Percentiles rank a stretch among this genome's conserved stretches.
phyloP scores from a whole-genome alignment of 805 yeast species.

The Nakazawaea peltata region DNA sequence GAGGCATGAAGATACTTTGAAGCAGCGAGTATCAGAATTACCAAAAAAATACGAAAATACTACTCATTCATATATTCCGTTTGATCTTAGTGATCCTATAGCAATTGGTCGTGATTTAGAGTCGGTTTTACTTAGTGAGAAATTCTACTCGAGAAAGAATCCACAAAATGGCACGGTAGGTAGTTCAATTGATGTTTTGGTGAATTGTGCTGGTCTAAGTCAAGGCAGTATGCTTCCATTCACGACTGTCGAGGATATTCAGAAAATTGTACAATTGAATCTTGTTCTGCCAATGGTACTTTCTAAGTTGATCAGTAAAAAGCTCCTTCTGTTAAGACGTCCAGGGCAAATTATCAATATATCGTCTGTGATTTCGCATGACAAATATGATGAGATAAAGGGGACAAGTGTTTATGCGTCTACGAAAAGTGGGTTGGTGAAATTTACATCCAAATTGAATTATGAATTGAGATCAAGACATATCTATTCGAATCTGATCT shows the following conservation, averaged over 20 bases:
- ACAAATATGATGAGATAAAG: constrained; percentile 25
- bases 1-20: constrained; percentile 31
- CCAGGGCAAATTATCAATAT: constrained; percentile 46
- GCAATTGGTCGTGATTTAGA: too few relatives aligned
- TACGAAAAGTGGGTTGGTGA: constrained; percentile 61
- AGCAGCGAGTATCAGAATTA: constrained; percentile 11
- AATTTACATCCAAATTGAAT: constrained; percentile 53
- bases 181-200: constrained; percentile 39
- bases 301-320: constrained; percentile 40
- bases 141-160: too few relatives aligned
- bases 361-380: constrained; percentile 53
- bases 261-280: constrained; percentile 43
- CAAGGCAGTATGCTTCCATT: constrained; percentile 43
- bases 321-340: constrained; percentile 36
- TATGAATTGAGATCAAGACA: constrained; percentile 44
- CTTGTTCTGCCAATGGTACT: constrained; percentile 54
- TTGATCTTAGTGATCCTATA: too few relatives aligned
- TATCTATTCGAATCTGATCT: constrained; percentile 54
- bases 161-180: too few relatives aligned
- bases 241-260: constrained; percentile 33
- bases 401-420: constrained; percentile 68
- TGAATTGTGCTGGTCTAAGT: constrained; percentile 64
- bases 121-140: too few relatives aligned
- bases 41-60: not conserved
- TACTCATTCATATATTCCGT: constrained; percentile 15